A percentile compares a stretch with the other conserved stretches of the same genome.
phyloP scores from a whole-genome alignment of 1,139 yeast species.

The Pichia kudriavzevii region DNA sequence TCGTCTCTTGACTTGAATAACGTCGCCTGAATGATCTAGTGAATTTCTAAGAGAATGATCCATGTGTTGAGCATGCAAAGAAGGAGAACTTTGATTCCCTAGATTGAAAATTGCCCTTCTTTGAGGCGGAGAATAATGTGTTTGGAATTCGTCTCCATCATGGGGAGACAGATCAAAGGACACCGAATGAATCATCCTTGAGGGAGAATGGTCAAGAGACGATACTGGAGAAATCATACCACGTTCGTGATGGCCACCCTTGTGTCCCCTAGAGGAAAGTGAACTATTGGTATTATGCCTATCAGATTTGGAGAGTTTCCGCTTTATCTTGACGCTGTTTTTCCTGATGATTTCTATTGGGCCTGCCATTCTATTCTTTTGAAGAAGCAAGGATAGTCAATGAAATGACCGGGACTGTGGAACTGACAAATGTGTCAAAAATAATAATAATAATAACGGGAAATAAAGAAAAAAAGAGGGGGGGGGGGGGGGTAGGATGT shows the following conservation, averaged over 20 bases:
- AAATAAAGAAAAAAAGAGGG: too few relatives aligned
- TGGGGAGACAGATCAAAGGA: slow-evolving; percentile 8
- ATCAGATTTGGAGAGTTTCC: slow-evolving; percentile 9
- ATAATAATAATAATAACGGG: background rate
- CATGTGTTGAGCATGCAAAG: too few relatives aligned
- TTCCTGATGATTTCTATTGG: slow-evolving; percentile 8
- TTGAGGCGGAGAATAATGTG: background rate
- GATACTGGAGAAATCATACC: too few relatives aligned
- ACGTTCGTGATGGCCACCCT: too few relatives aligned
- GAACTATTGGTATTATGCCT: background rate
- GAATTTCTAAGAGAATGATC: background rate
- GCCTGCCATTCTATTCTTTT: slow-evolving; percentile 10
- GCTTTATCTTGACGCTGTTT: slow-evolving; percentile 11
- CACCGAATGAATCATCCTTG: slow-evolving; percentile 4
- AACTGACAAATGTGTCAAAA: background rate
- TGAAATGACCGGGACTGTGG: background rate
- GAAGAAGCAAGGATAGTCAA: too few relatives aligned
- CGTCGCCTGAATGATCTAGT: slow-evolving; percentile 2
- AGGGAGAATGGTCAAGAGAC: too few relatives aligned
- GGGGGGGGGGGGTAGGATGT: too few relatives aligned
- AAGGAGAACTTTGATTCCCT: too few relatives aligned
- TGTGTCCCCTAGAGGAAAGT: too few relatives aligned
- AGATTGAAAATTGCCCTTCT: too few relatives aligned
- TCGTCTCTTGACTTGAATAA: slow-evolving; percentile 4
- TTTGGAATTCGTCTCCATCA: background rate